These are phyloP conservation scores for Mycena haematopus DNA, from an alignment of 768 basidiomycete species.

Conservation along the genomic window DNA sequence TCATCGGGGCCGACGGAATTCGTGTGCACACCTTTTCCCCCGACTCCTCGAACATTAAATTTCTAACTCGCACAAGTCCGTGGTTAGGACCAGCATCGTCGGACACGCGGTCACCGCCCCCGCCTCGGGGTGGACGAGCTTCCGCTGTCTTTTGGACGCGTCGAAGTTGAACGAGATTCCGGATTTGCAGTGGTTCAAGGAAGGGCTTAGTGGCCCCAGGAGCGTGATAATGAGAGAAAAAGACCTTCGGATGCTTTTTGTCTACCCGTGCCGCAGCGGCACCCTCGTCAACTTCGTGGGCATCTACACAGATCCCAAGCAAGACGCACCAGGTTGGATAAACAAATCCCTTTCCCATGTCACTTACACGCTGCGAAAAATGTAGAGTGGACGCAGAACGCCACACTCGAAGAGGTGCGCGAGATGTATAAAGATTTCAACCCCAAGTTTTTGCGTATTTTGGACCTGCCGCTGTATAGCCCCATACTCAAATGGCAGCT, in stretches of 20 bases:
- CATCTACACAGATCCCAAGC: constrained; percentile 4
- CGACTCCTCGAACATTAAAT: neutral
- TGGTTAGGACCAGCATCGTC: constrained; percentile 6
- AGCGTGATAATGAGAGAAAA: neutral
- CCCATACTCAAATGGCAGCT: constrained; percentile 21
- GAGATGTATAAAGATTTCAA: constrained; percentile 10
- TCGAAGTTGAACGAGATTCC: neutral
- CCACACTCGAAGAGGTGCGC: constrained; percentile 6
- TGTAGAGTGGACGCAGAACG: constrained; percentile 12
- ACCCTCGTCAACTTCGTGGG: constrained; percentile 20
- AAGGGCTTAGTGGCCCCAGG: constrained; percentile 9
- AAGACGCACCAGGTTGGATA: constrained; percentile 10
- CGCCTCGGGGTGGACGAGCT: constrained; percentile 4
- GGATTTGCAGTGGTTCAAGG: constrained; percentile 17
- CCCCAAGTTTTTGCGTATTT: constrained; percentile 23
- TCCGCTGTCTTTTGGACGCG: constrained; percentile 19
- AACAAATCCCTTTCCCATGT: neutral
- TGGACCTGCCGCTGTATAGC: constrained; percentile 13
- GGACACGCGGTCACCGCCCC: neutral
- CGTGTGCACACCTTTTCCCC: neutral
- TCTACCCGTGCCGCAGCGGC: constrained; percentile 11
- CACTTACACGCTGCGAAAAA: no score
- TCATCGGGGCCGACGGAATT: constrained; percentile 26
- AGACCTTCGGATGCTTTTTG: constrained; percentile 5
- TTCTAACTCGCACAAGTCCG: constrained; percentile 7